Conservation (phyloP, 441 rosid genomes). For the Populus hybrid region DNA sequence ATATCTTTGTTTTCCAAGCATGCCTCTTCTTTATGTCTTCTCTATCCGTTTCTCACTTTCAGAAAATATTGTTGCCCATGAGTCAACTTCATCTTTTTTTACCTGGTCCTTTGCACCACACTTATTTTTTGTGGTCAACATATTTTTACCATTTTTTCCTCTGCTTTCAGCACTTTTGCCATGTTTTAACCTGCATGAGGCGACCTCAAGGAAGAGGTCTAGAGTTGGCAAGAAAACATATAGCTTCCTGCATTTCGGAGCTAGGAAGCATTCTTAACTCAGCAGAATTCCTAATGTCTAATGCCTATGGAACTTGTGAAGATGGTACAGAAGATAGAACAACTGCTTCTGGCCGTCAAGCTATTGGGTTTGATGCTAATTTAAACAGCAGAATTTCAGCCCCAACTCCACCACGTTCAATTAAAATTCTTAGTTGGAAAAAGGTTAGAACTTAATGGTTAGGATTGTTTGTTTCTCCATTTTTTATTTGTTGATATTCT, state of each 20-base stretch:
- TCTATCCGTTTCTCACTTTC: neutral
- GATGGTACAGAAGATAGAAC: slow-evolving; percentile 55
- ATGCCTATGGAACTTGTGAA: slow-evolving; percentile 32
- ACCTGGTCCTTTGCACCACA: slow-evolving; percentile 3
- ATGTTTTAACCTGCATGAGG: slow-evolving; percentile 73
- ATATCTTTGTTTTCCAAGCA: neutral
- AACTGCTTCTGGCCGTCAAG: slow-evolving; percentile 78
- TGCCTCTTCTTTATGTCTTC: neutral
- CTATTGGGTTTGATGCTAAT: slow-evolving; percentile 89
- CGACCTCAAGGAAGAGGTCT: slow-evolving; percentile 95
- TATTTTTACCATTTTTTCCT: slow-evolving; percentile 21
- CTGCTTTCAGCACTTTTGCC: slow-evolving; percentile 83
- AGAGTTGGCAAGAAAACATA: slow-evolving; percentile 88
- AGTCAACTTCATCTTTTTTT: slow-evolving; percentile 5
- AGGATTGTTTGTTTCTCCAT: slow-evolving; percentile 10
- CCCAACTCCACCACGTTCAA: slow-evolving; percentile 96
- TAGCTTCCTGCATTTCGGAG: slow-evolving; percentile 75
- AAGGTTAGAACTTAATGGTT: slow-evolving; percentile 45
- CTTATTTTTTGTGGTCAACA: slow-evolving; percentile 9
- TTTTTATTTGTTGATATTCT: slow-evolving; percentile 25
- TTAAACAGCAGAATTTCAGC: slow-evolving; percentile 84
- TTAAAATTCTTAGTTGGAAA: slow-evolving; percentile 78
- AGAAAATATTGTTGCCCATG: neutral
- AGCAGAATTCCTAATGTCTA: slow-evolving; percentile 45
- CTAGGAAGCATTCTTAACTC: slow-evolving; percentile 56